Percentiles rank a stretch among this genome's conserved stretches.
Evolutionary conservation across 1,139 yeast genomes (phyloP).

Genomic region (Zygosaccharomyces sapae): DNA sequence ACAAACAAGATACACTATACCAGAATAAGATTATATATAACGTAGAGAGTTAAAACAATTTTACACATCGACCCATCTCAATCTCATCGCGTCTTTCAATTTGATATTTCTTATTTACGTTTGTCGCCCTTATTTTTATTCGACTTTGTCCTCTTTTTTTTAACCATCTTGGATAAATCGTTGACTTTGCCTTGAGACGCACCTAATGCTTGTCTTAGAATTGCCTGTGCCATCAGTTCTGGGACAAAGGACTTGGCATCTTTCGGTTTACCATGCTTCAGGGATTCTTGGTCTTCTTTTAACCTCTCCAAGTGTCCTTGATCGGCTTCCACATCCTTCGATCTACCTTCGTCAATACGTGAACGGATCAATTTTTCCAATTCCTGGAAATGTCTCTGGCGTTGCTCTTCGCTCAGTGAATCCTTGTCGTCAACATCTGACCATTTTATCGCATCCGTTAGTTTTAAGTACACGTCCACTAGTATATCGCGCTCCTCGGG

Average conservation of each 20-base stretch:
- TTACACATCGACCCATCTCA: background rate
- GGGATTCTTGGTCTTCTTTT: slow-evolving; percentile 44
- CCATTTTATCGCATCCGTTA: slow-evolving; percentile 24
- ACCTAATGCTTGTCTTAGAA: slow-evolving; percentile 17
- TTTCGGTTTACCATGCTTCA: slow-evolving; percentile 46
- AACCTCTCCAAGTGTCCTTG: slow-evolving; percentile 33
- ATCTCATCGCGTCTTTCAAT: background rate
- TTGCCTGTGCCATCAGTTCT: slow-evolving; percentile 42
- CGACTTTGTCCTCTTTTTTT: slow-evolving; percentile 44
- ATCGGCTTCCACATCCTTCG: slow-evolving; percentile 25
- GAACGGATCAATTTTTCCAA: slow-evolving; percentile 61
- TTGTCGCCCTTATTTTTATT: background rate
- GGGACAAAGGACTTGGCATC: slow-evolving; percentile 8
- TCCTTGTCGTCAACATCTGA: slow-evolving; percentile 45
- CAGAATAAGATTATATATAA: background rate
- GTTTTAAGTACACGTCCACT: slow-evolving; percentile 76
- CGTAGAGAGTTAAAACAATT: background rate
- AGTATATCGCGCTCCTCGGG: slow-evolving; percentile 45
- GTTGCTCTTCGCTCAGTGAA: slow-evolving; percentile 41
- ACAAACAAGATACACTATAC: background rate
- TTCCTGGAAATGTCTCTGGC: slow-evolving; percentile 53
- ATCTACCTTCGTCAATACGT: slow-evolving; percentile 18
- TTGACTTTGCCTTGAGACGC: slow-evolving; percentile 39
- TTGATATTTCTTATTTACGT: background rate
- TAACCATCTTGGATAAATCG: slow-evolving; percentile 54